phyloP scores from a whole-genome alignment of 768 basidiomycete species.

The Leccinellum luteum region DNA sequence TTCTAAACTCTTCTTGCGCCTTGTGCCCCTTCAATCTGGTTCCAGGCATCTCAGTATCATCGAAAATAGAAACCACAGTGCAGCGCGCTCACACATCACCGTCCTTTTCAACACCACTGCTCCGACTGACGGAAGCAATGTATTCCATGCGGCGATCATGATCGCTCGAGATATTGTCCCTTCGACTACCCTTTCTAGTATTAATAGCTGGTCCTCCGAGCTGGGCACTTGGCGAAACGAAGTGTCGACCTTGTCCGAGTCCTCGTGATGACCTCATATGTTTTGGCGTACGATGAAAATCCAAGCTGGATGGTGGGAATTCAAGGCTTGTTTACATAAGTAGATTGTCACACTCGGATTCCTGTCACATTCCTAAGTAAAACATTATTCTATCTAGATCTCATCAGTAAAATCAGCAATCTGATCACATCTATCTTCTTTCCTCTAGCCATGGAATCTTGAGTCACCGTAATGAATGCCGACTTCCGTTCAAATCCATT shows the following conservation, averaged over 20 bases:
- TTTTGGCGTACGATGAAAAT: background rate
- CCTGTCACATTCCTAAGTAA: background rate
- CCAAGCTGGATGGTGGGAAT: background rate
- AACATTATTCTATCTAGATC: background rate
- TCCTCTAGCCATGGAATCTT: background rate
- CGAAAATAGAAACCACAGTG: constrained; percentile 10
- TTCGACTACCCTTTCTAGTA: background rate
- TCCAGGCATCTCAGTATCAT: constrained; percentile 30
- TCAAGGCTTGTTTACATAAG: background rate
- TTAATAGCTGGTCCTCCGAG: background rate
- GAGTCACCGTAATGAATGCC: background rate
- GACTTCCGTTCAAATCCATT: constrained; percentile 24
- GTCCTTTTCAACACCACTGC: constrained; percentile 70
- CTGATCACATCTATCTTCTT: background rate
- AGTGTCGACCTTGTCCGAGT: constrained; percentile 9
- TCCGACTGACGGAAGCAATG: constrained; percentile 72
- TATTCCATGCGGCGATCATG: constrained; percentile 49
- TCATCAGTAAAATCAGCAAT: background rate
- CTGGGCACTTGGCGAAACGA: background rate
- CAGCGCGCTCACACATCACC: constrained; percentile 65
- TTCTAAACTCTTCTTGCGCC: constrained; percentile 66
- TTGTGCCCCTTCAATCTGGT: constrained; percentile 56
- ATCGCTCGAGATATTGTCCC: constrained; percentile 2
- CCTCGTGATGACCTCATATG: constrained; percentile 15
- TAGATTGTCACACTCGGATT: background rate